Conservation (phyloP, 208 protist species). For the Crithidia sp. region DNA sequence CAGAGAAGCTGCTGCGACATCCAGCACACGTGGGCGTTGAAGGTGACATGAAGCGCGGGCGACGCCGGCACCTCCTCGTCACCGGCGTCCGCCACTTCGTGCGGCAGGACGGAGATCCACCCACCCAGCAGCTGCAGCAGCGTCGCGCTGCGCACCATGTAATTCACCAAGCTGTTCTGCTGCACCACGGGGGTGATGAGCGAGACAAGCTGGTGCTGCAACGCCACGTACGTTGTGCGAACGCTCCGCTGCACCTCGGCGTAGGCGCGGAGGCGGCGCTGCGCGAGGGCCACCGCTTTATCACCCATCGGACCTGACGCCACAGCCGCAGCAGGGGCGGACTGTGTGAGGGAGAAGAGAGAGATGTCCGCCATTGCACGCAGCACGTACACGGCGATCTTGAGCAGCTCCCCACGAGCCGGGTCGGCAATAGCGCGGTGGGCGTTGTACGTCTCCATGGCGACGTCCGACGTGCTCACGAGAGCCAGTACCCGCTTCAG, state of each 20-base stretch:
- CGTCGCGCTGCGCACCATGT: constrained; percentile 86
- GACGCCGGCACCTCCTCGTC: constrained; percentile 10
- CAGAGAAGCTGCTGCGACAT: constrained; percentile 38
- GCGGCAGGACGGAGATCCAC: constrained; percentile 66
- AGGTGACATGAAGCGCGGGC: background rate
- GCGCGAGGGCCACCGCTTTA: background rate
- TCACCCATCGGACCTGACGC: background rate
- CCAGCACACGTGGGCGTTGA: constrained; percentile 46
- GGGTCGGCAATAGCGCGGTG: constrained; percentile 71
- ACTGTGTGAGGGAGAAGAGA: constrained; percentile 42
- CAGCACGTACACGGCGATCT: constrained; percentile 70
- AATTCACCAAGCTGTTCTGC: constrained; percentile 68
- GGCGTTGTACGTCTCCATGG: constrained; percentile 80
- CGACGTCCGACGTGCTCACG: constrained; percentile 75
- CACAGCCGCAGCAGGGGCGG: constrained; percentile 1
- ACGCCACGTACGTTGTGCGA: constrained; percentile 30
- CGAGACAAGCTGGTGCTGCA: constrained; percentile 63
- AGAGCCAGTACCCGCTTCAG: constrained; percentile 58
- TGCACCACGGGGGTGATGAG: constrained; percentile 61
- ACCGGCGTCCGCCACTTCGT: background rate
- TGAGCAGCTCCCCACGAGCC: constrained; percentile 68
- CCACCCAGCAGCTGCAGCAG: constrained; percentile 85
- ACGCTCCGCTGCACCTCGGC: constrained; percentile 32
- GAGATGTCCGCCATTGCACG: constrained; percentile 45
- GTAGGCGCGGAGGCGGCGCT: constrained; percentile 19